Base-by-base conservation (phyloP, 2,329 filamentous ascomycete genomes). In the Cercospora sojina region DNA sequence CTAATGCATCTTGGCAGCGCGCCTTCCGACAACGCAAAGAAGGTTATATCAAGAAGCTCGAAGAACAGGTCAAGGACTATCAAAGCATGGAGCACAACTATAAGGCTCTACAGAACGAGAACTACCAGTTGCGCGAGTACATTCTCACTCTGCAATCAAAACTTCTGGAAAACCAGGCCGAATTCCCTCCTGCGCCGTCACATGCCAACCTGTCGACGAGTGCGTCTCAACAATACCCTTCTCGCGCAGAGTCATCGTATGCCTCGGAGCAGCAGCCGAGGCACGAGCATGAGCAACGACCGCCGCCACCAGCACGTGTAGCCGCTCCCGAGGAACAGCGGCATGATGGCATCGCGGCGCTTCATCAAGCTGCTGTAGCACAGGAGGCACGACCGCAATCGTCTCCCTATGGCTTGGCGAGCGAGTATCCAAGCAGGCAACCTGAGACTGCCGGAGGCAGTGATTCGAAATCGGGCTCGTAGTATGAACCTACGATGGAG, bases 21-120 rank as follows among this genome's bases (percentile, higher is more conserved):
- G 95, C 95, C 49, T 99, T 99, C 81, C 91, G 95, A 49, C 93
- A 98, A 81, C 91, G 95, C 69, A 99, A 99, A 78, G 95, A 99
- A 80, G 91, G 92, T 55, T 97, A 99, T 79, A 99, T 99, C 79
- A 96, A 96, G 83, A 96, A 96, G 78, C 86, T 99, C 6, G 95
- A 99, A 80, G 91, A 95, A 77, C 92, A 98, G 77, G 92, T 97
- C 60, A 89, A 92, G 74, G 91, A 95, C 31, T 91, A 88, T 71
- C 85, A 87, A 72, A 85, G 88, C 18, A 87, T 97, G 79, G 91
- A 93, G 71, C 86, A 91, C 69, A 87, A 86, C 64, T 92, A 87
- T 79, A 95, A 96, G 78, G 82, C 85, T n/a, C 82, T 96, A 27
- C 92, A 97, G 76, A 84, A 87, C 29, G 94, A 99, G 78, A 97